Evolutionary conservation across 179 eudicot species (phyloP).

Genomic region (Drosera spatulata): DNA sequence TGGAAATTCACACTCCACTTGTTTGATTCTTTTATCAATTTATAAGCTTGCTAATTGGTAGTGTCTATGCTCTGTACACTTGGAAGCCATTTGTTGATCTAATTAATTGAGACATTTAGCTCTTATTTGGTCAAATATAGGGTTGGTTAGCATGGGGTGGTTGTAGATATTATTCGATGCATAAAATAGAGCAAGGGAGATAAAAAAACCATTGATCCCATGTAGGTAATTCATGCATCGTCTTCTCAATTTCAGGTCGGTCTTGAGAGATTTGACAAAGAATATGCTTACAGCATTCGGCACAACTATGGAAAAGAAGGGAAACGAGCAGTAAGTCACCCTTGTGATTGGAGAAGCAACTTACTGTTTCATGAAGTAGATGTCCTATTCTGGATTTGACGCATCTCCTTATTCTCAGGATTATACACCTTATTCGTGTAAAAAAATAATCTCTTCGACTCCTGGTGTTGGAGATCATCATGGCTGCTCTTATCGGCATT

Average conservation of each 20-base stretch:
- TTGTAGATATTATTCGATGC: too few relatives aligned
- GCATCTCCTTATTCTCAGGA: conserved; percentile 36
- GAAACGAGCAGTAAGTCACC: conserved; percentile 64
- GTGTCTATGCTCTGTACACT: too few relatives aligned
- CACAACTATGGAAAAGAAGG: conserved; percentile 99
- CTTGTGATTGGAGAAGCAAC: neutral
- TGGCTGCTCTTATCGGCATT: conserved; percentile 97
- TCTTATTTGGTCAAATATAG: too few relatives aligned
- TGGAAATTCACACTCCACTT: too few relatives aligned
- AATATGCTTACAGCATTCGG: conserved; percentile 86
- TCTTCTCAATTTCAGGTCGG: conserved; percentile 46
- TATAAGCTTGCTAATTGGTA: too few relatives aligned
- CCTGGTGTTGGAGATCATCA: conserved; percentile 98
- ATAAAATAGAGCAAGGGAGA: too few relatives aligned
- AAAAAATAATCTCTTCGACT: conserved; percentile 70
- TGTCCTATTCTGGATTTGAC: neutral
- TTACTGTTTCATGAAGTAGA: neutral
- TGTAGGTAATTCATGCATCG: neutral
- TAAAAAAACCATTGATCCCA: neutral
- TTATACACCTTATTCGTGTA: conserved; percentile 94
- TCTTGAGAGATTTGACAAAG: conserved; percentile 83
- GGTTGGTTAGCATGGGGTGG: too few relatives aligned
- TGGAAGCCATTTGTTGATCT: too few relatives aligned
- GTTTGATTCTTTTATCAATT: too few relatives aligned
- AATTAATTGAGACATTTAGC: too few relatives aligned